Evolutionary conservation across 352 stramenopile species (phyloP), one percentile per base, ranked within the genome.

Genomic region (Phytophthora aleatoria): DNA sequence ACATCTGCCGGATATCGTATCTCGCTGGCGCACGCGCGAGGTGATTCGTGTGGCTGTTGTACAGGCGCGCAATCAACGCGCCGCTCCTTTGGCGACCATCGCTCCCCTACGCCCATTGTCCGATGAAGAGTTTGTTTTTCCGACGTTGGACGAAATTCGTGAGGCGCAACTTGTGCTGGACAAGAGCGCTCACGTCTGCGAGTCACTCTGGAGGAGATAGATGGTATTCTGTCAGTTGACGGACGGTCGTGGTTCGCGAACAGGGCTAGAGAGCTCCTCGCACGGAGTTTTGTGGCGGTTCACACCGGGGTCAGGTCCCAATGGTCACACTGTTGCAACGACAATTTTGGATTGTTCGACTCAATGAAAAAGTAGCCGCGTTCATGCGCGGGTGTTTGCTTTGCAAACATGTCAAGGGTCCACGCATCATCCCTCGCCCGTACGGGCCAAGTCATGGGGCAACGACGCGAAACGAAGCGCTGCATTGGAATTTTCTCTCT

Each of bases 1-100:
- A 61, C 9, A 0, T 67, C 3, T 61, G 50, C 44, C 43, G 1
- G 41, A 67, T 10, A 62, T 67, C n/a, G 30, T 62, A 3, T 67
- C 50, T 1, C n/a, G 51, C 2, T 61, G 51, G 27, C 51, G 57
- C 38, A 12, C 28, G 1, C 60, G 27, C n/a, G 51, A 48, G 15
- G 15, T 26, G 1, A 15, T 48, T 16, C 4, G 6, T 31, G 26
- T 56, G 1, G 59, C 51, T 9, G 35, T 44, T 10, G 50, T 54
- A 3, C 16, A 56, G 35, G 56, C 50, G 8, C 50, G 43, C 2
- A 56, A 51, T 6, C 16, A n/a, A 13, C 43, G 41, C 10, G 30
- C 28, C 1, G 12, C 26, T 1, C 3, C 33, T 2, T 10, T 56
- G 20, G 9, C 15, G 3, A 20, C 13, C 11, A 20, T 67, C 2